phyloP scores from a whole-genome alignment of 148 eudicot genomes.

The Persicaria tinctoria region DNA sequence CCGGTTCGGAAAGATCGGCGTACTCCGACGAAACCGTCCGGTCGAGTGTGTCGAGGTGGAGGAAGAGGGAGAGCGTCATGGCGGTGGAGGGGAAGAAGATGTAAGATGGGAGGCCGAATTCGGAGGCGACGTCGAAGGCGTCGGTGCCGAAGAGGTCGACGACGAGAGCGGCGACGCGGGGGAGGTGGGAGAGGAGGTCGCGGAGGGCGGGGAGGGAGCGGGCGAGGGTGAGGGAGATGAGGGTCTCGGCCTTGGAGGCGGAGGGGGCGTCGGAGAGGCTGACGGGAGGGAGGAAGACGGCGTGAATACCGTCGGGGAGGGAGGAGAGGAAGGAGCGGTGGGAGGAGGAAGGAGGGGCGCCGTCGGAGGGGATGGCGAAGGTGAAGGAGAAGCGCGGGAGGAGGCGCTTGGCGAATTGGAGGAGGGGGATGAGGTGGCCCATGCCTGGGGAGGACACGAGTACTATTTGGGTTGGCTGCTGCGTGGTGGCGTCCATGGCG shows the following conservation, averaged over 20 bases:
- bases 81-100: constrained; percentile 35
- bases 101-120: constrained; percentile 26
- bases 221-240: constrained; percentile 19
- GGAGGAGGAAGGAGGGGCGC: constrained; percentile 22
- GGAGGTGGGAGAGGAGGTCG: neutral
- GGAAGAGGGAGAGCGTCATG: constrained; percentile 26
- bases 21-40: constrained; percentile 28
- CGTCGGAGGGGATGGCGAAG: constrained; percentile 27
- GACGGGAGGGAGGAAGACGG: constrained; percentile 27
- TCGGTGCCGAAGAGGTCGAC: constrained; percentile 47
- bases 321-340: constrained; percentile 27
- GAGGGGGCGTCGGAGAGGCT: constrained; percentile 27
- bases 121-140: constrained; percentile 30
- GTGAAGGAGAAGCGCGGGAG: constrained; percentile 23
- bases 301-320: constrained; percentile 23
- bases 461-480: constrained; percentile 22
- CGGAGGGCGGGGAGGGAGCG: constrained; percentile 37
- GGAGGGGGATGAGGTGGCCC: constrained; percentile 48
- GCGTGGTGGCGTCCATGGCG: constrained; percentile 10
- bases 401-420: constrained; percentile 31
- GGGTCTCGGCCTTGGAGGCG: constrained; percentile 30
- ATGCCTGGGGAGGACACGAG: constrained; percentile 48
- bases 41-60: constrained; percentile 29
- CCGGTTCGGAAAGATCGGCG: constrained; percentile 31
- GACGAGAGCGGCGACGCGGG: constrained; percentile 16